A percentile compares a stretch with the other conserved stretches of the same genome.
Evolutionary conservation across 106 monocot species (phyloP).

Genomic region (Triglochin maritima): DNA sequence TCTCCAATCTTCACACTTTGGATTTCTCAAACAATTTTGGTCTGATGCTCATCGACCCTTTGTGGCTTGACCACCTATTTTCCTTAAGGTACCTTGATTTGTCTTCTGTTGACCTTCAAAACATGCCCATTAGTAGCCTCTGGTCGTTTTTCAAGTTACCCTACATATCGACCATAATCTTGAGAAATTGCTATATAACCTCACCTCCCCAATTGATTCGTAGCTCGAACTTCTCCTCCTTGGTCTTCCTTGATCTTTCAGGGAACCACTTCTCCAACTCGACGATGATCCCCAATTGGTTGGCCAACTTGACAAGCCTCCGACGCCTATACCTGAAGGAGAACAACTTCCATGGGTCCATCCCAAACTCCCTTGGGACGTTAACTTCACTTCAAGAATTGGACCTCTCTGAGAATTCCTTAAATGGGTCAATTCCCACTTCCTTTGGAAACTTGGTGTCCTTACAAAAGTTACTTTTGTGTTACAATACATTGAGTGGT

Average conservation of each 20-base stretch:
- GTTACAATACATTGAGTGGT: not conserved
- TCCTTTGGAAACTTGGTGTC: not conserved
- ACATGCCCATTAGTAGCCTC: not conserved
- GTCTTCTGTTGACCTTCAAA: not conserved
- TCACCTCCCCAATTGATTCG: not conserved
- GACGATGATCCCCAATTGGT: not conserved
- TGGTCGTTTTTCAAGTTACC: not conserved
- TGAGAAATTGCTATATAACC: not conserved
- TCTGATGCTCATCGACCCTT: not conserved
- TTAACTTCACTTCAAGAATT: not conserved
- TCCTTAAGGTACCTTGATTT: not conserved
- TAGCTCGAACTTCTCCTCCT: not conserved
- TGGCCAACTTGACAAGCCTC: not conserved
- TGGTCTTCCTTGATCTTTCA: not conserved
- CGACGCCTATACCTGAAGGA: not conserved
- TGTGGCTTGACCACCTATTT: not conserved
- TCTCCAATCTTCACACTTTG: conserved; percentile 14
- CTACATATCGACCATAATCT: not conserved
- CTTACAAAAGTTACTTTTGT: not conserved
- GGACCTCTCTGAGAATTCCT: not conserved
- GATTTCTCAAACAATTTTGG: conserved; percentile 5
- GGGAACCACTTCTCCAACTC: not conserved
- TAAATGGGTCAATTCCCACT: not conserved
- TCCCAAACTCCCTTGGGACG: not conserved
- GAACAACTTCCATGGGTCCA: not conserved